Evolutionary conservation across 352 stramenopile species (phyloP), one percentile per base, ranked within the genome.

Genomic region (Globisporangium okanoganense): DNA sequence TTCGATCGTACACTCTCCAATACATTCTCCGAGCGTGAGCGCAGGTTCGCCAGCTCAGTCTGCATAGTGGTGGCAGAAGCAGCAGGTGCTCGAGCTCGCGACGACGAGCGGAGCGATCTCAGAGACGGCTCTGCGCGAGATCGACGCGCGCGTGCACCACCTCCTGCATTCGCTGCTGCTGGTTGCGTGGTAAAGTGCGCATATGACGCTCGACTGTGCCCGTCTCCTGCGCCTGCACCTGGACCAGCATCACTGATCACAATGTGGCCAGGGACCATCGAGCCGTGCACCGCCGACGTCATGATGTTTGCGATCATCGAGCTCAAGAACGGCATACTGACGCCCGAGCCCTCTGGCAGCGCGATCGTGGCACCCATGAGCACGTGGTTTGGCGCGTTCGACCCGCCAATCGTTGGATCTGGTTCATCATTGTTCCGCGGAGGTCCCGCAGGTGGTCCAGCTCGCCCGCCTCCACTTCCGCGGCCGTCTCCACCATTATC

Each of bases 231-330:
- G 5, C 22, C 25, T 9, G 29, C 58, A 20, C 7, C n/a, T 20
- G 49, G 25, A 16, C 60, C 53, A 22, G 51, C 35, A 14, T 58
- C 53, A 20, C 41, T 64, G 33, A 60, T 50, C 33, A 59, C 58
- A 18, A 65, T 62, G 51, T 62, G 59, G 4, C 35, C 62, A 0
- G 62, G 65, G 27, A 51, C 52, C 64, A 74, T 72, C 49, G 50
- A 56, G 12, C 72, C 78, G 22, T 86, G 71, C 22, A 79, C 64
- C 1, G 56, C 69, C 14, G 71, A 74, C 44, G 69, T 87, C 24
- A 92, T 79, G 44, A 93, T 75, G 61, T 92, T 91, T 20, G 82
- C 73, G 50, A 95, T 85, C 73, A 95, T 85, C 2, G 82, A 90
- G 58, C 79, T 91, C 8, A 95, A 69, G 71, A 95, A 93, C 13